phyloP scores from a whole-genome alignment of 805 yeast genomes.

The Myxozyma monticola region DNA sequence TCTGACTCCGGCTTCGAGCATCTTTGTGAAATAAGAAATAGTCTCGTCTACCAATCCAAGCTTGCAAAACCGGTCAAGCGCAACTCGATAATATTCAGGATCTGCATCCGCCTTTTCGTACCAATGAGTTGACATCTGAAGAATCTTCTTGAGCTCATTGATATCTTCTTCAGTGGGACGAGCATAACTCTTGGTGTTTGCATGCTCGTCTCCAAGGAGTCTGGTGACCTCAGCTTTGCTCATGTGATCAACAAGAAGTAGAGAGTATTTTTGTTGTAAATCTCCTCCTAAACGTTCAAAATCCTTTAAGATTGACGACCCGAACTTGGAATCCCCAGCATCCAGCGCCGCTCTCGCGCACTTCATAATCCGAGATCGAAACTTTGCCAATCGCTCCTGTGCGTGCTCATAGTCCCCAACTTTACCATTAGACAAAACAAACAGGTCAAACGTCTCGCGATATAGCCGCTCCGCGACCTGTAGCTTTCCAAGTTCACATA shows the following conservation, averaged over 20 bases:
- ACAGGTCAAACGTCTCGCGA: conserved; percentile 5
- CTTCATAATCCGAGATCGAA: neutral
- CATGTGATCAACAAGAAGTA: conserved; percentile 13
- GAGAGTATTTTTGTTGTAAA: neutral
- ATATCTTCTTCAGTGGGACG: neutral
- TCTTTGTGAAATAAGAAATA: neutral
- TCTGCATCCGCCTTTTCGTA: neutral
- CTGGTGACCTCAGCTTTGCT: conserved; percentile 4
- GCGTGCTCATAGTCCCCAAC: neutral
- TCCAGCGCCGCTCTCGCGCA: conserved; percentile 21
- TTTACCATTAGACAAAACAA: neutral
- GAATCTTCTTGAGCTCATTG: neutral
- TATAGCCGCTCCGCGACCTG: conserved; percentile 11
- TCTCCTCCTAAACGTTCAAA: conserved; percentile 13
- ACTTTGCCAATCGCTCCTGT: neutral
- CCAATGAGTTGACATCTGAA: neutral
- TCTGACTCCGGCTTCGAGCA: conserved; percentile 7
- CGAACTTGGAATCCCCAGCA: conserved; percentile 6
- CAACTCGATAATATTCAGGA: conserved; percentile 13
- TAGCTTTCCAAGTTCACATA: conserved; percentile 12
- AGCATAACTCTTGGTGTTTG: neutral
- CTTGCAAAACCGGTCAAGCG: conserved; percentile 11
- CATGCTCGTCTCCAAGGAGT: neutral
- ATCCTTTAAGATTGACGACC: conserved; percentile 10
- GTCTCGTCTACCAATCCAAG: conserved; percentile 12